Base-by-base conservation (phyloP, 176 grass and related monocot genomes). In the Tillandsia fasciculata region DNA sequence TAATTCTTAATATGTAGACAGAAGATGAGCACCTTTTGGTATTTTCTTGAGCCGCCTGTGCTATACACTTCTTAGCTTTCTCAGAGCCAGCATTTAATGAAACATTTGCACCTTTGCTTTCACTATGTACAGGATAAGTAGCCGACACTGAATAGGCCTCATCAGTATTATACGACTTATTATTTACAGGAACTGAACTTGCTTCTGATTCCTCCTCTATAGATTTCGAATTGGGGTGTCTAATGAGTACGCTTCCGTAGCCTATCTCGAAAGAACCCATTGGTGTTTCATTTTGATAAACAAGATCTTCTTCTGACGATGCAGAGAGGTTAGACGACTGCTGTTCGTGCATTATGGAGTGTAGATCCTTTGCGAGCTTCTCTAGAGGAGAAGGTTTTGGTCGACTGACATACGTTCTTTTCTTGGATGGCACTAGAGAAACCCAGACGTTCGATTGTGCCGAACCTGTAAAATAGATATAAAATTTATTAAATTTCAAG, bases 171-270 rank as follows among this genome's bases (percentile, higher is more conserved):
- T 69, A 70, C 49, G 79, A 83, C 72, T 83, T 85, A 76, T 92
- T 83, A 74, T 91, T 82, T 72, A 67, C 74, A 76, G 82, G 84
- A 84, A 93, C 48, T 48, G 92, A 96, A 69, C 86, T 96, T 82
- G 88, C 86, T 81, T 96, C 88, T 70, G 88, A 96, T 83, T 96
- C 93, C 83, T 87, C 86, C 76, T 96, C 92, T 50, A 78, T 72
- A 58, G 78, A 84, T 78, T 87, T 96, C 47, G 76, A 91, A 79
- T 89, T 87, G 10, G 85, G 76, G 53, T 86, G 81, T 68, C 81
- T 86, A 73, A 97, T 86, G 58, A 97, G 83, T 67, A 92, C 68
- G 51, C 86, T 89, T 82, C 93, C 93, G 76, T 87, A 97, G 6
- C 93, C 86, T 49, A 92, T 92, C 79, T 97, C 89, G 63, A 89